These are phyloP conservation scores for Auricularia heimuer DNA, from an alignment of 768 basidiomycete species.

Conservation along the genomic window DNA sequence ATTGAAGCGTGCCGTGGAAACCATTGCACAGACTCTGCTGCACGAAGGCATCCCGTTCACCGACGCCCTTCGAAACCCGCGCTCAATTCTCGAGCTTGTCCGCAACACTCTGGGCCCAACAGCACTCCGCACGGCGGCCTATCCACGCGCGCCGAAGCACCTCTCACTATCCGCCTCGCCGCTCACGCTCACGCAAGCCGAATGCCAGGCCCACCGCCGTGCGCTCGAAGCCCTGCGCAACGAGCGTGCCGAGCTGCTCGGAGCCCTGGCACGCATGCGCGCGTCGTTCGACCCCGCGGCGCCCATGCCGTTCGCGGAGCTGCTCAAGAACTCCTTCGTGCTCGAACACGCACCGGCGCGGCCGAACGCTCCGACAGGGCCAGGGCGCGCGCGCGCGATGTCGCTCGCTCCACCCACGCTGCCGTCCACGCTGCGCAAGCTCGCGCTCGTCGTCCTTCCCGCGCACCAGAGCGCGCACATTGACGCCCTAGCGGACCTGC, in stretches of 20 bases:
- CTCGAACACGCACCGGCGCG: constrained; percentile 1
- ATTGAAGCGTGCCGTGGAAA: constrained; percentile 5
- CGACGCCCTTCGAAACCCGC: constrained; percentile 35
- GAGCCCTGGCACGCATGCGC: constrained; percentile 48
- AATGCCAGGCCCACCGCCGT: constrained; percentile 51
- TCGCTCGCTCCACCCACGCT: constrained; percentile 3
- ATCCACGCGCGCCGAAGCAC: constrained; percentile 40
- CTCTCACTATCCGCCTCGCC: constrained; percentile 37
- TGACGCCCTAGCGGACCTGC: constrained; percentile 27
- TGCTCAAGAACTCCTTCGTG: not conserved
- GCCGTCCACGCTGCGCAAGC: constrained; percentile 2
- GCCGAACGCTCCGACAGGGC: not conserved
- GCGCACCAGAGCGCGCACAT: constrained; percentile 9
- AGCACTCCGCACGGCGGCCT: constrained; percentile 47
- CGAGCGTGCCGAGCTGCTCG: constrained; percentile 57
- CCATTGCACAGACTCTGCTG: constrained; percentile 33
- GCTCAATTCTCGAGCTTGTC: constrained; percentile 40
- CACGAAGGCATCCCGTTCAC: constrained; percentile 37
- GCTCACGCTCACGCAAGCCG: constrained; percentile 52
- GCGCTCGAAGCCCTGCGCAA: constrained; percentile 57
- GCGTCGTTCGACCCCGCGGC: constrained; percentile 17
- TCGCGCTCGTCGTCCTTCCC: constrained; percentile 7
- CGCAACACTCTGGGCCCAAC: constrained; percentile 36
- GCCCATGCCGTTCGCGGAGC: not conserved
- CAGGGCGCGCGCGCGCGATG: constrained; percentile 25